Base-by-base conservation (phyloP, 208 protist genomes). In the Balamuthia mandrillaris region DNA sequence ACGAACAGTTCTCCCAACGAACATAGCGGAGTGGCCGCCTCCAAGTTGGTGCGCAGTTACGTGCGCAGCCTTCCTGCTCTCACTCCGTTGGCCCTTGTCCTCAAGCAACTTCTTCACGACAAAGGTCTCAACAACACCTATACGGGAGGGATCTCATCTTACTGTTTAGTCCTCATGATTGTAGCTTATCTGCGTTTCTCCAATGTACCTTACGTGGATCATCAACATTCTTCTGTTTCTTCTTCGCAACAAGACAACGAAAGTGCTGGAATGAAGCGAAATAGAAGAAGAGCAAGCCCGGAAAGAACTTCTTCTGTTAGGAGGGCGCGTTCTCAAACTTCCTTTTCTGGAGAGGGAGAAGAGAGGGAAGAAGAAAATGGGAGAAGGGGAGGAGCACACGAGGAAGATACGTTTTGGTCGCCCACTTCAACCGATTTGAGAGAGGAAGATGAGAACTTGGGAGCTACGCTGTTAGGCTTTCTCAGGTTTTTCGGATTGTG, bases 371-470 rank as follows among this genome's bases (percentile, higher is more conserved):
- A n/a, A n/a, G n/a, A n/a, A n/a, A n/a, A n/a, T n/a, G n/a, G n/a
- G n/a, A n/a, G n/a, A n/a, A n/a, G n/a, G n/a, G n/a, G n/a, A n/a
- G n/a, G n/a, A n/a, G n/a, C n/a, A n/a, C n/a, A n/a, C n/a, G n/a
- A n/a, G n/a, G n/a, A n/a, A n/a, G n/a, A n/a, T n/a, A n/a, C n/a
- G n/a, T 29, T 47, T 10, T 79, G 45, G 7, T 79, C 70, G 29
- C 29, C 70, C 16, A 41, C 70, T 10, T 27, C 70, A 16, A 31
- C 70, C 35, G 70, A 47, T 14, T 47, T 79, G 7, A 79, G n/a
- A n/a, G n/a, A 79, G 70, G 70, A 79, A 58, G 70, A 79, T 31
- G 70, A 79, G 70, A 79, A 79, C 45, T 37, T 79, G n/a, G 70
- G 70, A 5, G 70, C 70, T 41, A 47, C 70, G n/a, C 45, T 79